phyloP scores from a whole-genome alignment of 768 basidiomycete genomes.

The Mycena kentingensis region DNA sequence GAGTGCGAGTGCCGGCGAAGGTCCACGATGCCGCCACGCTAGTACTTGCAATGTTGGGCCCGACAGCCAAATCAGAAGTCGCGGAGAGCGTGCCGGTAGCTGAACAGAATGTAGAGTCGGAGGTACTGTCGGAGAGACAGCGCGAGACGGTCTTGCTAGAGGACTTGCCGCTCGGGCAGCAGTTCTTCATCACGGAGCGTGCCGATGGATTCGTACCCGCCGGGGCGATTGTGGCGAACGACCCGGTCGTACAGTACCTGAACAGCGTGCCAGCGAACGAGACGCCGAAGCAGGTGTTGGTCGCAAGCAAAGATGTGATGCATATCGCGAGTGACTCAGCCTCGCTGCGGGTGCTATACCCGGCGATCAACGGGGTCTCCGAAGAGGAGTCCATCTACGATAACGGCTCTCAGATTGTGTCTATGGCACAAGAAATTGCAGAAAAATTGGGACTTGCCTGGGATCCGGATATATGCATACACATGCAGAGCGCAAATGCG shows the following conservation, averaged over 20 bases:
- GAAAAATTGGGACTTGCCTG: constrained; percentile 13
- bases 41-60: no score
- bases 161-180: neutral
- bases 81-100: no score
- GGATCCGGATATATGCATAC: constrained; percentile 23
- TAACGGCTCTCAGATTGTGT: constrained; percentile 32
- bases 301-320: neutral
- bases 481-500: constrained; percentile 32
- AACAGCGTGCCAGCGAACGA: neutral
- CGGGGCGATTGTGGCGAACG: neutral
- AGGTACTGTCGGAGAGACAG: neutral
- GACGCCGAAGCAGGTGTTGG: neutral
- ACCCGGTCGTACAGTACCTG: constrained; percentile 3
- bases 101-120: no score
- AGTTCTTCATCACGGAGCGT: no score
- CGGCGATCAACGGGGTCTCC: constrained; percentile 19
- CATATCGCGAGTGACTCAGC: constrained; percentile 1
- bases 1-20: no score
- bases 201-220: neutral
- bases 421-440: constrained; percentile 23
- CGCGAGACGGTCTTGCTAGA: neutral
- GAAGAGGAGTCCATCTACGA: constrained; percentile 28
- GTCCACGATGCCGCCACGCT: no score
- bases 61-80: no score
- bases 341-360: constrained; percentile 5